Evolutionary conservation across 176 grass and related monocot genomes (phyloP), one percentile per base, ranked within the genome.

Genomic region (Poa pratensis): DNA sequence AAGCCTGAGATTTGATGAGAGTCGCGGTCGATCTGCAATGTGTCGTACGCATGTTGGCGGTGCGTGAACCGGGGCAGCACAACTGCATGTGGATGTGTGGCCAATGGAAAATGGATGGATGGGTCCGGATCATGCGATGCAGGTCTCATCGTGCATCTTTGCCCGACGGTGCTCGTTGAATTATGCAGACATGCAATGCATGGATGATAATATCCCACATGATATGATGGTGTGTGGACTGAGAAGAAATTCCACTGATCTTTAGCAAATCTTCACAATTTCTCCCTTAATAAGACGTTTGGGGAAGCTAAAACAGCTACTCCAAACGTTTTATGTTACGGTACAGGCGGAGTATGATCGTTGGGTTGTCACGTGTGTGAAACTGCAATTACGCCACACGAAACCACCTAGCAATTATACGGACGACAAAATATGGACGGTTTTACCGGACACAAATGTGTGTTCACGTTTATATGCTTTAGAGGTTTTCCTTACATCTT

Each of bases 31-130:
- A 63, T 63, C 60, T 63, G 60, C 65, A 1, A 20, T 68, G 65
- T 18, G 65, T 32, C 65, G 65, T 68, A 68, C 32, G 32, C 65
- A 65, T 65, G 62, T 65, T 65, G 62, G 64, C 17, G 6, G 34
- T 35, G 3, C 61, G 61, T 65, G 27, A 66, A 34, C 28, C 3
- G 15, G 63, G 63, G 61, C 26, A 64, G 61, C 61, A 30, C 26
- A 3, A 65, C 14, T 18, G 18, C 27, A 65, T 65, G 24, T 66
- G 63, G 28, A 66, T 34, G 64, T 34, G 27, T 19, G 64, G 64
- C 64, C 64, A 15, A 64, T 64, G 61, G 61, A 28, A 17, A 15
- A 64, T 19, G 27, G 14, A 16, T 34, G 27, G 14, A 17, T 27
- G 64, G 64, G 64, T 67, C 28, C 64, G 30, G 64, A 18, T 35